Evolutionary conservation across 768 basidiomycete genomes (phyloP).

Genomic region (Suillus subaureus): DNA sequence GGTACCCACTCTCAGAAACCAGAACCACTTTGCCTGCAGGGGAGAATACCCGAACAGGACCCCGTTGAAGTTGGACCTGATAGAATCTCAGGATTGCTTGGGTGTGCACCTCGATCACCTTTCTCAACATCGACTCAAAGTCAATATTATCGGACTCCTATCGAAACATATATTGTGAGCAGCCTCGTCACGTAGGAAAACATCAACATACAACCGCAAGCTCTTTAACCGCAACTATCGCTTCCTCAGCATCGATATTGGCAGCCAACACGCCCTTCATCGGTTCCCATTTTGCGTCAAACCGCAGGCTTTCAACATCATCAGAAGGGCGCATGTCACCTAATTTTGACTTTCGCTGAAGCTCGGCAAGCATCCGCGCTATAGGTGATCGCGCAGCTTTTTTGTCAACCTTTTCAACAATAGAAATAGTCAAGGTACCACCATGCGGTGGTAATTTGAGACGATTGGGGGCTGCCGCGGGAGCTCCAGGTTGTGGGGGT

Average conservation of each 20-base stretch:
- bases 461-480: slow-evolving; percentile 30
- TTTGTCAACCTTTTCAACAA: slow-evolving; percentile 51
- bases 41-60: slow-evolving; percentile 59
- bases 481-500: slow-evolving; percentile 33
- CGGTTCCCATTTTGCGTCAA: slow-evolving; percentile 81
- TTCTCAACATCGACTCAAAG: slow-evolving; percentile 68
- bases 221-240: slow-evolving; percentile 41
- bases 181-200: background rate
- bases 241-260: slow-evolving; percentile 50
- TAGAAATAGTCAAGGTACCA: slow-evolving; percentile 74
- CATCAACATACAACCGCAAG: slow-evolving; percentile 57
- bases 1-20: slow-evolving; percentile 52
- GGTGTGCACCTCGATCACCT: slow-evolving; percentile 67
- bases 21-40: slow-evolving; percentile 59
- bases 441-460: slow-evolving; percentile 61
- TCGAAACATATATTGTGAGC: background rate
- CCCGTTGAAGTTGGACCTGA: slow-evolving; percentile 54
- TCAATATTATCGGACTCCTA: slow-evolving; percentile 73
- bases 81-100: slow-evolving; percentile 60
- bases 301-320: slow-evolving; percentile 67
- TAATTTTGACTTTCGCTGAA: slow-evolving; percentile 68
- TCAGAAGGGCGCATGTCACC: slow-evolving; percentile 63
- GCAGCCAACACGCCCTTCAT: slow-evolving; percentile 67
- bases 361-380: slow-evolving; percentile 55
- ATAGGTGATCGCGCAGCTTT: slow-evolving; percentile 57